Evolutionary conservation across 345 rosid genomes (phyloP).

Genomic region (Carallia pectinifolia): DNA sequence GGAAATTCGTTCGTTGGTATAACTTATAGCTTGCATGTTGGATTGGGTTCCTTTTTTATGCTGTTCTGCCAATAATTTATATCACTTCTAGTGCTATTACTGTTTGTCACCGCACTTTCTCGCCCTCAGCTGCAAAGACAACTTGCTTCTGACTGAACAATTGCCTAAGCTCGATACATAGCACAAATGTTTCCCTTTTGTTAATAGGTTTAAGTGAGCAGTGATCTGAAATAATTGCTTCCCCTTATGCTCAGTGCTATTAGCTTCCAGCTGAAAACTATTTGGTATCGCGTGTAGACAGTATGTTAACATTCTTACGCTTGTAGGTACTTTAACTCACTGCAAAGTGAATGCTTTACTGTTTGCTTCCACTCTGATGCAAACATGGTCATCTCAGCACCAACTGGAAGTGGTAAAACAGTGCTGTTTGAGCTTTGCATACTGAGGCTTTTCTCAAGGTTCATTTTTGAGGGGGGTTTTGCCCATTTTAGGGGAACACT

Average conservation of each 20-base stretch:
- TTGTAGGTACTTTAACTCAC: constrained; percentile 83
- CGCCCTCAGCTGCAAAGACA: no score
- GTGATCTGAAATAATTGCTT: no score
- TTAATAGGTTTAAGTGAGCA: no score
- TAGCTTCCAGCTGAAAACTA: no score
- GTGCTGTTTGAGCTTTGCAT: constrained; percentile 92
- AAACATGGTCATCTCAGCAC: constrained; percentile 97
- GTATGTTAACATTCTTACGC: background rate
- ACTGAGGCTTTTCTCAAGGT: constrained; percentile 79
- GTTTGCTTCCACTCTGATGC: constrained; percentile 72
- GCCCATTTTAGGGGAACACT: constrained; percentile 75
- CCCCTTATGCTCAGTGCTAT: no score
- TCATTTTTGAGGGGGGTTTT: constrained; percentile 60
- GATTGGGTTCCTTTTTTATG: no score
- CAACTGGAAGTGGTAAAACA: constrained; percentile 97
- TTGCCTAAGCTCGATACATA: no score
- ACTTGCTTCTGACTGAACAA: no score
- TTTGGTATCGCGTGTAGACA: background rate
- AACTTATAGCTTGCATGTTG: constrained; percentile 2
- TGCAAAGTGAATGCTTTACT: constrained; percentile 96
- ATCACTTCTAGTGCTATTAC: no score
- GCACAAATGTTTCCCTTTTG: no score
- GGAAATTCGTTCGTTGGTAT: constrained; percentile 1
- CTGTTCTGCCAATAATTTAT: no score
- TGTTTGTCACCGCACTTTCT: no score